These are phyloP conservation scores for Colletotrichum tanaceti DNA, from an alignment of 2,329 filamentous ascomycete species.

Conservation along the genomic window DNA sequence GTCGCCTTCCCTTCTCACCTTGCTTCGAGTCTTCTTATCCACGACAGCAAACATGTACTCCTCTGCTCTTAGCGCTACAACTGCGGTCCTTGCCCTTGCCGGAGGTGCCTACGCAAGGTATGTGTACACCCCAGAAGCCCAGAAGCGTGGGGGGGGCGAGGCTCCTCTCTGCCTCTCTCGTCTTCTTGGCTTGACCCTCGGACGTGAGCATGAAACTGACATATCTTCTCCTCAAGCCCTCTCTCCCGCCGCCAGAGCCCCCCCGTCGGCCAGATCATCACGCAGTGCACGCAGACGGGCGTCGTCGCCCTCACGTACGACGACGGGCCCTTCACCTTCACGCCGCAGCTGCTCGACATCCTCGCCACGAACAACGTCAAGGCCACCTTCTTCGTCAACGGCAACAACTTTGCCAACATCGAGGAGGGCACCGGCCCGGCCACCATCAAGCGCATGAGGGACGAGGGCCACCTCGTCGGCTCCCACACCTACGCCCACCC, in stretches of 20 bases:
- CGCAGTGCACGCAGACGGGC: slow-evolving; percentile 49
- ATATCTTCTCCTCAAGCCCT: slow-evolving; percentile 13
- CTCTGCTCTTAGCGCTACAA: slow-evolving; percentile 26
- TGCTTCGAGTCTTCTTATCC: not conserved
- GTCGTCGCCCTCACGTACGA: slow-evolving; percentile 60
- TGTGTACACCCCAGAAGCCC: not conserved
- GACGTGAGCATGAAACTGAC: slow-evolving; percentile 27
- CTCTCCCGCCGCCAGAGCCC: slow-evolving; percentile 24
- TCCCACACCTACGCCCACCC: slow-evolving; percentile 56
- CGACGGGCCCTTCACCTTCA: slow-evolving; percentile 59
- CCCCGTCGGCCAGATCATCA: slow-evolving; percentile 26
- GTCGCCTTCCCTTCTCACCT: not conserved
- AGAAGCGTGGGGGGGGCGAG: too few species aligned
- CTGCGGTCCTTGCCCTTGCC: slow-evolving; percentile 21
- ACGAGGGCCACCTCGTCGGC: slow-evolving; percentile 58
- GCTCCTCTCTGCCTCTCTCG: too few species aligned
- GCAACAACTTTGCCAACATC: slow-evolving; percentile 55
- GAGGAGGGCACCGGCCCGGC: slow-evolving; percentile 54
- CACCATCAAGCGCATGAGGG: slow-evolving; percentile 54
- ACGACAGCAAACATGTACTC: slow-evolving; percentile 14
- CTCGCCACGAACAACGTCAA: slow-evolving; percentile 48
- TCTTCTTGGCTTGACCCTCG: not conserved
- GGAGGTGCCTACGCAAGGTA: slow-evolving; percentile 32
- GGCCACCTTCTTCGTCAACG: slow-evolving; percentile 58
- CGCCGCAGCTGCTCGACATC: slow-evolving; percentile 54